These are phyloP conservation scores for Albizia julibrissin DNA, from an alignment of 306 rosid genomes.

Conservation along the genomic window DNA sequence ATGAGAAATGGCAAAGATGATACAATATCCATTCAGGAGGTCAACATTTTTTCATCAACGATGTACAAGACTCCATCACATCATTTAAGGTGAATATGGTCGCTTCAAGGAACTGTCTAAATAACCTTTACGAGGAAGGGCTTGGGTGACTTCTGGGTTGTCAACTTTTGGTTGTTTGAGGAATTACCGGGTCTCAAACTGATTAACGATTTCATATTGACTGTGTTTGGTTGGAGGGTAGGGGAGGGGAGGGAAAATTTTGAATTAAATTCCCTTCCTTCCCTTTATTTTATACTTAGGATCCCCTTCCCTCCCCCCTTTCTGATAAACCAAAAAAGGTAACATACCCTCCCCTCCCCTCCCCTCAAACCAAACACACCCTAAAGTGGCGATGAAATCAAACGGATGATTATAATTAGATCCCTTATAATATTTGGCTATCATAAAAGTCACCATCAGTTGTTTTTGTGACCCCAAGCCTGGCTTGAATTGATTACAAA, in stretches of 20 bases:
- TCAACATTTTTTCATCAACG: not conserved
- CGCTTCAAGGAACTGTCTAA: not conserved
- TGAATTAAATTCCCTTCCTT: no score
- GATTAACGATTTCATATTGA: not conserved
- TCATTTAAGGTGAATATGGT: not conserved
- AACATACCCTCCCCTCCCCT: no score
- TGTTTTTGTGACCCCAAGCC: constrained; percentile 14
- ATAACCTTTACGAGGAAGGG: not conserved
- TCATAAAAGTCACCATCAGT: not conserved
- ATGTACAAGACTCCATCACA: not conserved
- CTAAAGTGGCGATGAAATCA: not conserved
- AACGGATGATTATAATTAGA: not conserved
- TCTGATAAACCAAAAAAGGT: no score
- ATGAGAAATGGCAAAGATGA: not conserved
- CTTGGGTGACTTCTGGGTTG: constrained; percentile 17
- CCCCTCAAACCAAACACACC: no score
- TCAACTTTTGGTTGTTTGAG: not conserved
- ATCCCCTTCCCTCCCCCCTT: no score
- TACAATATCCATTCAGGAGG: not conserved
- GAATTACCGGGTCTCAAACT: not conserved
- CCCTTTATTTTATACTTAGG: no score
- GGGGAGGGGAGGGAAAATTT: no score
- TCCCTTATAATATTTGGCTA: not conserved
- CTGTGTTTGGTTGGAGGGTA: no score
- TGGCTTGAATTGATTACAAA: constrained; percentile 6